Evolutionary conservation across 108 stramenopile species (phyloP).

Genomic region (Cyclotella baltica): DNA sequence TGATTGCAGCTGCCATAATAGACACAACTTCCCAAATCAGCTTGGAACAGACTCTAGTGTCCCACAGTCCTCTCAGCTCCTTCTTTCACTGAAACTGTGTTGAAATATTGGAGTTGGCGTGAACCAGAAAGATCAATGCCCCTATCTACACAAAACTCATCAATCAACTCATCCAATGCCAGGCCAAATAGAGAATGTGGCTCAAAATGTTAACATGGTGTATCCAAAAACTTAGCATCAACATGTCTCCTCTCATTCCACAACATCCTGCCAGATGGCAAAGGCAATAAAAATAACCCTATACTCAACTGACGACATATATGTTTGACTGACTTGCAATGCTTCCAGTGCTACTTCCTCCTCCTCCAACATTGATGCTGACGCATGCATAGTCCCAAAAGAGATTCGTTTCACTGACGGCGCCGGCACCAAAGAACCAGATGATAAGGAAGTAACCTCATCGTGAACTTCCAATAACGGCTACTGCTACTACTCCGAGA

Average conservation of each 20-base stretch:
- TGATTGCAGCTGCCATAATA: no score
- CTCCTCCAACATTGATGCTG: constrained; percentile 14
- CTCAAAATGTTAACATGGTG: neutral
- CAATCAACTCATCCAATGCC: neutral
- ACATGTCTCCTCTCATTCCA: neutral
- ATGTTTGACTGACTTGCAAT: neutral
- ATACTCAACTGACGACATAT: neutral
- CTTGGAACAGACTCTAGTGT: neutral
- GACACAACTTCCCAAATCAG: no score
- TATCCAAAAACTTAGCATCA: neutral
- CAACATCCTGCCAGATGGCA: neutral
- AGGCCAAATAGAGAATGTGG: neutral
- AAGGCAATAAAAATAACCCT: neutral
- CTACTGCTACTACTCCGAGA: neutral
- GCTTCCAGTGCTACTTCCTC: neutral
- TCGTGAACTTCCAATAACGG: neutral
- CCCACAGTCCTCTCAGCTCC: neutral
- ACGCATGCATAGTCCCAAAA: neutral
- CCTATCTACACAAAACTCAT: constrained; percentile 2
- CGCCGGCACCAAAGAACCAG: neutral
- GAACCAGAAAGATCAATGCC: neutral
- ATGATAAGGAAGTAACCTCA: neutral
- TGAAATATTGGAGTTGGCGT: neutral
- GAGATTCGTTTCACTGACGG: neutral
- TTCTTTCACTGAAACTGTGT: neutral